Evolutionary conservation across 1,284 basidiomycete genomes (phyloP), one percentile per base, ranked within the genome.

Genomic region (Ceraceosorus guamensis): DNA sequence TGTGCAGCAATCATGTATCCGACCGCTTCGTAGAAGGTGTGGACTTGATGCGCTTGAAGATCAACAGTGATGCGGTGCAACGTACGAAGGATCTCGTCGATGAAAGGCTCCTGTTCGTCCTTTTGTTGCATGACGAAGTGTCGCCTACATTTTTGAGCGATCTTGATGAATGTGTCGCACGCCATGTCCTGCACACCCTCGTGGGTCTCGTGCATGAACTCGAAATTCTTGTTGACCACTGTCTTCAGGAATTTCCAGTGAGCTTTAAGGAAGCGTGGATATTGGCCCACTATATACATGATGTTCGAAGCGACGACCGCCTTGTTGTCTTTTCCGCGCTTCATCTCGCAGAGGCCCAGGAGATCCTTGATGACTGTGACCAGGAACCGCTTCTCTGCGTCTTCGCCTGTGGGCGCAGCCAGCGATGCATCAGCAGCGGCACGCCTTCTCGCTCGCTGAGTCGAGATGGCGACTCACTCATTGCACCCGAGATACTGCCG

Each of bases 221-320:
- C 95, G 78, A 99, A 99, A 16, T 98, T 82, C 79, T 99, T 99
- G 81, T 98, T 98, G 65, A 98, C 95, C 50, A 99, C 95, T 3
- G 95, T 98, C 82, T 99, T 99, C 76, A 99, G 80, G 84, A 99
- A 99, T 80, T 97, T 98, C 95, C 95, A 99, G 77, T 99, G 95
- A 24, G 95, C 95, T 78, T 98, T 98, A 73, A 99, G 85, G 85
- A 98, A 99, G 35, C 95, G 86, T 51, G 95, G 95, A 76, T 99
- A 99, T 79, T 99, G 95, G 52, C 95, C 95, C 68, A 99, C 95
- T 72, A 98, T 99, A 79, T 99, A 99, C 95, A 99, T 99, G 80
- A 99, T 99, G 77, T 98, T 91, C 44, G 93, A 97, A 2, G 95
- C 95, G 61, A 98, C 95, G 60, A 98, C 92, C 1, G 95, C 95